A percentile compares a stretch with the other conserved stretches of the same genome.
Evolutionary conservation across 163 green algal genomes (phyloP).

Genomic region (Scenedesmus sp.): DNA sequence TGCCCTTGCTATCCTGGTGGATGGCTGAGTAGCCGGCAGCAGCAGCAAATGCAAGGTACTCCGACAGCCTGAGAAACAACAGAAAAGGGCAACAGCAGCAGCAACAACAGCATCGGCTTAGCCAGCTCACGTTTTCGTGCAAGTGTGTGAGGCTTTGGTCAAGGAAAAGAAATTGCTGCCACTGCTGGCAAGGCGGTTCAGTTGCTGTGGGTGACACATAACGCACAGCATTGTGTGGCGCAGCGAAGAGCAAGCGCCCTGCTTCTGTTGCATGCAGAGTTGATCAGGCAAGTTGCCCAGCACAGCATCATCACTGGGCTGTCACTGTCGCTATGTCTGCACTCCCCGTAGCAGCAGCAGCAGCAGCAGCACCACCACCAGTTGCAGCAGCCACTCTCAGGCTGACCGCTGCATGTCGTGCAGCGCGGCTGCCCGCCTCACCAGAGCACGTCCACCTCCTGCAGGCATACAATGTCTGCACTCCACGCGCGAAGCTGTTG

Average conservation of each 20-base stretch:
- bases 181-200: too few species aligned
- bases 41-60: conserved; percentile 32
- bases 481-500: conserved; percentile 19
- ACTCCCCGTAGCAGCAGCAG: too few species aligned
- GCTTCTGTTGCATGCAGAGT: too few species aligned
- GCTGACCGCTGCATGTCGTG: too few species aligned
- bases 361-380: too few species aligned
- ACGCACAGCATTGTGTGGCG: too few species aligned
- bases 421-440: background rate
- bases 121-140: background rate
- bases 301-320: background rate
- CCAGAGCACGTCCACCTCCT: conserved; percentile 49
- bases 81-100: background rate
- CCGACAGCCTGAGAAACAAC: conserved; percentile 1
- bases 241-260: too few species aligned
- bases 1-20: conserved; percentile 25
- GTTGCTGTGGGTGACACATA: too few species aligned
- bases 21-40: conserved; percentile 24
- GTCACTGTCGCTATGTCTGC: too few species aligned
- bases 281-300: background rate
- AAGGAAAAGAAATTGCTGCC: too few species aligned
- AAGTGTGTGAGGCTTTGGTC: too few species aligned
- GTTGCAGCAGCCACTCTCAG: too few species aligned
- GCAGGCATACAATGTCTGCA: conserved; percentile 55
- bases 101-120: background rate